Percentiles rank a stretch among this genome's conserved stretches.
phyloP scores from a whole-genome alignment of 164 flowering plant species.

The Amborella trichopoda region DNA sequence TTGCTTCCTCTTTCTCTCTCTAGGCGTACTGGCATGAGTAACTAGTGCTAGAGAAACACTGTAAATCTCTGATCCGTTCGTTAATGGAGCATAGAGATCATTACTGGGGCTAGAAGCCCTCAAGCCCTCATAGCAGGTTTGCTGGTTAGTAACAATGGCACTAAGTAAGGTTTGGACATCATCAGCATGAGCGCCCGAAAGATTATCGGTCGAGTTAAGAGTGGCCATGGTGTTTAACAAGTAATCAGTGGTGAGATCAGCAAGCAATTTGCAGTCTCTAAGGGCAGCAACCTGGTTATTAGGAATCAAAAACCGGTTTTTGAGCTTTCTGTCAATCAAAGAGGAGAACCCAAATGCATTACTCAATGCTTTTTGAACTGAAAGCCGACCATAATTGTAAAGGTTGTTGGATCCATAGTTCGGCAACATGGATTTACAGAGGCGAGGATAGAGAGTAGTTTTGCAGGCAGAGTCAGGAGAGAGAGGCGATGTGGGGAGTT shows the following conservation, averaged over 20 bases:
- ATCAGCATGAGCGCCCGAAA: slow-evolving; percentile 5
- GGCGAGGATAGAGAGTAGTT: slow-evolving; percentile 8
- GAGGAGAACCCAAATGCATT: slow-evolving; percentile 8
- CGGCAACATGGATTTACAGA: slow-evolving; percentile 30
- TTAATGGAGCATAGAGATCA: slow-evolving; percentile 9
- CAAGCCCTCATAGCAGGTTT: slow-evolving; percentile 23
- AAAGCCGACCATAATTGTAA: slow-evolving; percentile 21
- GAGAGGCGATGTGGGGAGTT: no score
- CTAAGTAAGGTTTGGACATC: slow-evolving; percentile 27
- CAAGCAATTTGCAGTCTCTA: slow-evolving; percentile 18
- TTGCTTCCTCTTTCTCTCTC: slow-evolving; percentile 1
- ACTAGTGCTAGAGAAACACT: slow-evolving; percentile 18
- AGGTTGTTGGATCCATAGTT: slow-evolving; percentile 14
- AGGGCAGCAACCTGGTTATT: slow-evolving; percentile 16
- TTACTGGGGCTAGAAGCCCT: slow-evolving; percentile 3
- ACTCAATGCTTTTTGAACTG: slow-evolving; percentile 12
- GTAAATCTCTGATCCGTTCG: slow-evolving; percentile 10
- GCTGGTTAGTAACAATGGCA: slow-evolving; percentile 23
- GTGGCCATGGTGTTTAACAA: slow-evolving; percentile 4
- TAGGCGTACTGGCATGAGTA: slow-evolving; percentile 13
- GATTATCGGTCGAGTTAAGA: slow-evolving; percentile 9
- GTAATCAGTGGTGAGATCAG: slow-evolving; percentile 20
- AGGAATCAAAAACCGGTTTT: slow-evolving; percentile 4
- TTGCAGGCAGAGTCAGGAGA: slow-evolving; percentile 13
- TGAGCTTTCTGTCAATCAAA: slow-evolving; percentile 13